Evolutionary conservation across 2,329 filamentous ascomycete genomes (phyloP).

Genomic region (Hypoxylon rubiginosum): DNA sequence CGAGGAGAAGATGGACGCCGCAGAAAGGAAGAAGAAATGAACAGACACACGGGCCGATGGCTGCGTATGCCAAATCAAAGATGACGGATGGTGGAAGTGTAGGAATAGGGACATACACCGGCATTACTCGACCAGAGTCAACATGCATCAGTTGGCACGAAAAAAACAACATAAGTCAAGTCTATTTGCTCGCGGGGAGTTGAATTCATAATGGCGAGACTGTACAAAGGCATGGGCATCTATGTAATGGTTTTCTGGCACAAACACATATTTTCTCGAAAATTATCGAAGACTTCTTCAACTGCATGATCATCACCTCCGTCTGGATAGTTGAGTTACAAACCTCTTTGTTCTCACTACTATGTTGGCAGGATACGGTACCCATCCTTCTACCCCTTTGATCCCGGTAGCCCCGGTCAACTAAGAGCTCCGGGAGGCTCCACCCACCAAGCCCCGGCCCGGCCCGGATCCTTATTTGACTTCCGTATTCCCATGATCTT

Average conservation of each 20-base stretch:
- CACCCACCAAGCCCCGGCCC: conserved; percentile 35
- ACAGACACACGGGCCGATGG: neutral
- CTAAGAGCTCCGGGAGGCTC: conserved; percentile 8
- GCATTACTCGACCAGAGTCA: conserved; percentile 19
- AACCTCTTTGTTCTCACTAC: neutral
- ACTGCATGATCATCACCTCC: neutral
- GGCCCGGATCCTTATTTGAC: conserved; percentile 16
- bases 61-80: conserved; percentile 3
- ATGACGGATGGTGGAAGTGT: conserved; percentile 22
- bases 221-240: conserved; percentile 26
- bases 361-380: neutral
- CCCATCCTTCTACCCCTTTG: neutral
- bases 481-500: neutral
- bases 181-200: conserved; percentile 35
- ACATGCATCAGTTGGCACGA: conserved; percentile 25
- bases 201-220: conserved; percentile 27
- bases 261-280: neutral
- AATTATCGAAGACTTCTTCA: neutral
- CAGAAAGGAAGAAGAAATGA: conserved; percentile 76
- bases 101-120: conserved; percentile 30
- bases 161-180: conserved; percentile 15
- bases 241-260: conserved; percentile 26
- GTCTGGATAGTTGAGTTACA: neutral
- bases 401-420: neutral
- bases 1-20: conserved; percentile 81